Conservation (phyloP, 257 asterid genomes). For the Solanum rostratum region DNA sequence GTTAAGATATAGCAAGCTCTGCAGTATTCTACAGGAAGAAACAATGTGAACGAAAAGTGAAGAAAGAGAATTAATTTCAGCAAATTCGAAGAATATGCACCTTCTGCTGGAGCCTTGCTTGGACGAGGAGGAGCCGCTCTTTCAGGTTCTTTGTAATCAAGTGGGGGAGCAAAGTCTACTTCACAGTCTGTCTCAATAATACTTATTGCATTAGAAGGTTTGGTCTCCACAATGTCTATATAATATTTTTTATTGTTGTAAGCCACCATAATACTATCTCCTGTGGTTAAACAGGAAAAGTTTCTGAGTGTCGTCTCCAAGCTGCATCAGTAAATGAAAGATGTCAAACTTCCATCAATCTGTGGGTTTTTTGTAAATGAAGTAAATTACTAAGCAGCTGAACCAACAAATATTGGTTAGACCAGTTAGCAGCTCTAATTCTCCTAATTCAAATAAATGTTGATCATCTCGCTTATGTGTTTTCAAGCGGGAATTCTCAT, state of each 20-base stretch:
- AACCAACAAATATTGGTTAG: neutral
- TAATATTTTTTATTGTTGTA: slow-evolving; percentile 86
- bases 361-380: neutral
- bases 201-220: slow-evolving; percentile 82
- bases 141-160: slow-evolving; percentile 96
- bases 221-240: slow-evolving; percentile 86
- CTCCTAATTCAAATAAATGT: neutral
- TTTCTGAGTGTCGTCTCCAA: slow-evolving; percentile 94
- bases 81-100: slow-evolving; percentile 15
- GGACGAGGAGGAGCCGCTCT: slow-evolving; percentile 33
- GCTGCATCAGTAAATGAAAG: slow-evolving; percentile 27
- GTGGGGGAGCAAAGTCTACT: slow-evolving; percentile 98
- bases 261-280: slow-evolving; percentile 98
- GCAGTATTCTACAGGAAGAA: neutral
- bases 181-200: slow-evolving; percentile 97
- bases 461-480: neutral
- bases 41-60: neutral
- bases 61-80: neutral
- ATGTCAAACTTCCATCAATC: neutral
- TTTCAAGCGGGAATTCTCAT: neutral
- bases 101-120: slow-evolving; percentile 57
- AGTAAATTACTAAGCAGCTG: neutral
- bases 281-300: slow-evolving; percentile 87
- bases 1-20: neutral
- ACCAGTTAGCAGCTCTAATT: neutral